phyloP scores from a whole-genome alignment of 164 flowering plant species.

The Umbellularia californica region DNA sequence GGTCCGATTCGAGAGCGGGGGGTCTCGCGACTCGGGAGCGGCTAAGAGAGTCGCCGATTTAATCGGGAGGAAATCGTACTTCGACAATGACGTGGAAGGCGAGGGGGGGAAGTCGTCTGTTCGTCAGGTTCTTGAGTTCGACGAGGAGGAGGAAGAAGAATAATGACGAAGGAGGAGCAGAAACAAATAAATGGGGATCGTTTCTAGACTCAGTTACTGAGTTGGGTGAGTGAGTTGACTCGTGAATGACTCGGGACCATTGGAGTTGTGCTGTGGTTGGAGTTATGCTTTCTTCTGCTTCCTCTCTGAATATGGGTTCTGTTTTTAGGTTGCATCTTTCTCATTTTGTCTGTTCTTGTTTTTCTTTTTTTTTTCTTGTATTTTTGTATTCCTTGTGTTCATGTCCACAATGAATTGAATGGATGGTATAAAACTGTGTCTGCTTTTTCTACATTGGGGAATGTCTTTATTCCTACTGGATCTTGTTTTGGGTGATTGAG shows the following conservation, averaged over 20 bases:
- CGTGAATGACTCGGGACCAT: no score
- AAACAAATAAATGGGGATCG: no score
- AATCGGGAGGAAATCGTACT: conserved; percentile 47
- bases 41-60: conserved; percentile 75
- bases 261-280: background rate
- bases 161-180: no score
- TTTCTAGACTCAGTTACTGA: background rate
- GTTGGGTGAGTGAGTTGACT: background rate
- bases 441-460: no score
- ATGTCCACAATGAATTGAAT: no score
- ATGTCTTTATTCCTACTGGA: no score
- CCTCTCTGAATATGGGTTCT: background rate
- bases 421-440: no score
- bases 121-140: conserved; percentile 57
- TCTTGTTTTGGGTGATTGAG: no score
- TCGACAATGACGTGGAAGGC: conserved; percentile 15
- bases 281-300: background rate
- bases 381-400: background rate
- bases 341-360: background rate
- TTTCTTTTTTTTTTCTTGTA: background rate
- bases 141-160: conserved; percentile 22
- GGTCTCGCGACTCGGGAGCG: conserved; percentile 77
- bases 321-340: background rate
- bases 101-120: conserved; percentile 28
- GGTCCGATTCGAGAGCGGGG: conserved; percentile 30